Evolutionary conservation across 768 basidiomycete genomes (phyloP), one percentile per base, ranked within the genome.

Genomic region (Amanita rubescens): DNA sequence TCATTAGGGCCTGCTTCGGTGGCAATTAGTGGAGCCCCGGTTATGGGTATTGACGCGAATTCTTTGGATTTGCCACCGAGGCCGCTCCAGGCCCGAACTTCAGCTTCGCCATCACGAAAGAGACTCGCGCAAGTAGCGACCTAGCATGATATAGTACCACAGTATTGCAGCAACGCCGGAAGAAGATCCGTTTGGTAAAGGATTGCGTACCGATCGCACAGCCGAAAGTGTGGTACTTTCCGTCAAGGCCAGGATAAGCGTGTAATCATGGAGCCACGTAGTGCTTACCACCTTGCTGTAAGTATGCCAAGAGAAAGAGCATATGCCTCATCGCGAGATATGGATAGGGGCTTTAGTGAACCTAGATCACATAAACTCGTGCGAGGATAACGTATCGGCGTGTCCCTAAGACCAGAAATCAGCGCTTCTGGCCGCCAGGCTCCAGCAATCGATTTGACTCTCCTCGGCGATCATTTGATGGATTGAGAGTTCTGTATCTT

Each of bases 151-250:
- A 56, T 75, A 73, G 49, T 76, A 75, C 80, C 79, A 81, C 27
- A 76, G 78, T 69, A 45, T 74, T 73, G 59, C 78, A 79, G 55
- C 75, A 76, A 53, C 76, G 63, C 33, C 76, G 77, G 72, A 12
- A 76, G 37, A 3, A 60, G 58, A 53, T 80, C 79, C 2, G 75
- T 77, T 30, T n/a, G n/a, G n/a, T n/a, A 77, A 72, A 32, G 75
- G 70, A 32, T 71, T 72, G 10, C 68, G 60, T 1, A 72, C 61
- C 14, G 80, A 73, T 55, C 78, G 75, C 24, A 73, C 67, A 2
- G 75, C 79, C 4, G 80, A 76, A 15, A 80, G 67, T 1, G 76
- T 75, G 49, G 81, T 76, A 8, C 81, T 62, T 0, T 79, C 78
- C 75, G 57, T 82, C 81, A 17, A 82, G 60, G 2, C 80, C 80